phyloP scores from a whole-genome alignment of 1,284 basidiomycete species.

The Ceraceosorus bombacis region DNA sequence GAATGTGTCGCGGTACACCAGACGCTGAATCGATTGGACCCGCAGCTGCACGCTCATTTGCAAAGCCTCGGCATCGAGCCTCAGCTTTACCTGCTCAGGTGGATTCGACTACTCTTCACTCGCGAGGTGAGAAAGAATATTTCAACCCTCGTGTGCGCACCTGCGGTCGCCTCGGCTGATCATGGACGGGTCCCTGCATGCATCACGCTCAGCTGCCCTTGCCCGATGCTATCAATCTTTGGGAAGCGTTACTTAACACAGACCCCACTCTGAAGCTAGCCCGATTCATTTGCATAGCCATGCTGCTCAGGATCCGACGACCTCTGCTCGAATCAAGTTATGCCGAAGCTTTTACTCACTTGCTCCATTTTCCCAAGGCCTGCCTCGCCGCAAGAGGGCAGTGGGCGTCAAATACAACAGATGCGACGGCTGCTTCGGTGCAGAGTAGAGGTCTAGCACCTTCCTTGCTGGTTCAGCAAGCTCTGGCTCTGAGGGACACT shows the following conservation, averaged over 20 bases:
- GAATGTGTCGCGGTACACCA: constrained; percentile 23
- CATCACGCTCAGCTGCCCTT: constrained; percentile 21
- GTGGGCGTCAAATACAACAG: too few relatives aligned
- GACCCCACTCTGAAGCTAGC: constrained; percentile 30
- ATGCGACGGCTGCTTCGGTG: not conserved
- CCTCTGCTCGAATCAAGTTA: constrained; percentile 34
- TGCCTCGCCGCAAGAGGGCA: not conserved
- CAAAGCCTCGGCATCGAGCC: constrained; percentile 36
- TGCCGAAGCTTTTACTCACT: constrained; percentile 22
- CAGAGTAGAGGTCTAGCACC: not conserved
- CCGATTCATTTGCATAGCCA: constrained; percentile 39
- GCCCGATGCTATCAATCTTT: constrained; percentile 29
- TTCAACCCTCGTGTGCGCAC: constrained; percentile 5
- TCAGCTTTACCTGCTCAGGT: constrained; percentile 40
- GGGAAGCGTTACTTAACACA: constrained; percentile 39
- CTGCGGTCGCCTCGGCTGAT: not conserved
- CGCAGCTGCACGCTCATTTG: constrained; percentile 29
- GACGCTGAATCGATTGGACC: constrained; percentile 25
- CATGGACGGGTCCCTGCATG: not conserved
- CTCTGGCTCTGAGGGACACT: not conserved
- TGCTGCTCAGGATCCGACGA: constrained; percentile 40
- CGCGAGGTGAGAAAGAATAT: constrained; percentile 19
- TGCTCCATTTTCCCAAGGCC: not conserved
- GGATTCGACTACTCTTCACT: constrained; percentile 41
- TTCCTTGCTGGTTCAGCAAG: not conserved